Conservation (phyloP, 2,329 filamentous ascomycete species). For the Xylariaceae sp. region DNA sequence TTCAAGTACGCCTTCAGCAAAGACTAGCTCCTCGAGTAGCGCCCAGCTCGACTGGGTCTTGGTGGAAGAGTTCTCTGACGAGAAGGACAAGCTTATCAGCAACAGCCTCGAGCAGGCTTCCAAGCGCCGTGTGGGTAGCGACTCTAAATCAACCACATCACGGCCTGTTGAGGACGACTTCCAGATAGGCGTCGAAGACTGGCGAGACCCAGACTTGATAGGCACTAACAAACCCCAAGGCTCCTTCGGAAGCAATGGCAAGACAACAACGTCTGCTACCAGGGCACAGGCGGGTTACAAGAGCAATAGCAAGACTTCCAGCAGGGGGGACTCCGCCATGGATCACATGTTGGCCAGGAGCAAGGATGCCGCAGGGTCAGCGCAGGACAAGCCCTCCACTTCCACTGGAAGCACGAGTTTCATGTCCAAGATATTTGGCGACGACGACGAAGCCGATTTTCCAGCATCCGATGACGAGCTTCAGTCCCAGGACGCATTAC, state of each 20-base stretch:
- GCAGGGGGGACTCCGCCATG: conserved; percentile 62
- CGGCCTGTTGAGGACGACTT: conserved; percentile 50
- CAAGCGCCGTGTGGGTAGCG: conserved; percentile 20
- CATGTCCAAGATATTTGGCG: conserved; percentile 43
- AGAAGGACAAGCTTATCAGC: conserved; percentile 36
- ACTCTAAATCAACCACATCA: conserved; percentile 13
- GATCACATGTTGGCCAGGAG: conserved; percentile 26
- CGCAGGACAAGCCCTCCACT: conserved; percentile 18
- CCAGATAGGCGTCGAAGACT: conserved; percentile 78
- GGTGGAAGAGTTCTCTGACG: conserved; percentile 58
- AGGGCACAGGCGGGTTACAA: conserved; percentile 10
- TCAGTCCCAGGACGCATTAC: conserved; percentile 16
- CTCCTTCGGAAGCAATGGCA: conserved; percentile 1
- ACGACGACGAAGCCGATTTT: conserved; percentile 29
- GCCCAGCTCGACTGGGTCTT: conserved; percentile 68
- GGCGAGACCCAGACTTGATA: conserved; percentile 71
- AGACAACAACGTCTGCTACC: not conserved
- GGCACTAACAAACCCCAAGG: conserved; percentile 24
- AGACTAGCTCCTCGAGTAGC: conserved; percentile 58
- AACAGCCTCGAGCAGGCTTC: conserved; percentile 32
- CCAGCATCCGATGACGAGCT: conserved; percentile 24
- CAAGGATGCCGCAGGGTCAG: conserved; percentile 20
- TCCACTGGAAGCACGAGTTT: conserved; percentile 25
- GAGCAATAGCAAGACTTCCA: conserved; percentile 27
- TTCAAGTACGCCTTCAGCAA: conserved; percentile 38